Evolutionary conservation across 2,329 filamentous ascomycete species (phyloP).

Genomic region (Aotearoamyces nothofagi): DNA sequence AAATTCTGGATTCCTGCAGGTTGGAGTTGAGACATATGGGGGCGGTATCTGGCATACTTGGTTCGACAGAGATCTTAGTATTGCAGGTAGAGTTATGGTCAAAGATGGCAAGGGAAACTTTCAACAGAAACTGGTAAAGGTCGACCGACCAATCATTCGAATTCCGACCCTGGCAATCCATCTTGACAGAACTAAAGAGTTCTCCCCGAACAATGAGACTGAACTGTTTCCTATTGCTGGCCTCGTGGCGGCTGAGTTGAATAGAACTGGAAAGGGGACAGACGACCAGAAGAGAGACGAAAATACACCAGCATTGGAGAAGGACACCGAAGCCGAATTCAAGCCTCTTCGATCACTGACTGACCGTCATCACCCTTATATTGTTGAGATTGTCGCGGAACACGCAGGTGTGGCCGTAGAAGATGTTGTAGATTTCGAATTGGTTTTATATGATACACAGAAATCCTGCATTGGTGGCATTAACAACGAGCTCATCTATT

Average conservation of each 20-base stretch:
- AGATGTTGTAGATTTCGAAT: conserved; percentile 82
- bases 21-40: conserved; percentile 93
- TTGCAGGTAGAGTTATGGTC: conserved; percentile 80
- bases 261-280: conserved; percentile 46
- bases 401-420: conserved; percentile 56
- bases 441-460: conserved; percentile 94
- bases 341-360: conserved; percentile 62
- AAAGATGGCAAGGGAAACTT: conserved; percentile 59
- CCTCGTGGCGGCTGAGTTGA: conserved; percentile 74
- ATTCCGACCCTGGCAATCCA: conserved; percentile 93
- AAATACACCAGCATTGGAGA: conserved; percentile 22
- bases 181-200: conserved; percentile 71
- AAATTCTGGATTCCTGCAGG: conserved; percentile 76
- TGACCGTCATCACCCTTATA: conserved; percentile 76
- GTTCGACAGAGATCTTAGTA: conserved; percentile 90
- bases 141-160: conserved; percentile 78
- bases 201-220: conserved; percentile 92
- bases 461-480: conserved; percentile 79
- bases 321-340: conserved; percentile 38
- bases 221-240: conserved; percentile 91
- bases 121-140: conserved; percentile 72
- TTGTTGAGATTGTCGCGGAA: conserved; percentile 72
- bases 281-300: conserved; percentile 22
- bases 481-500: conserved; percentile 86
- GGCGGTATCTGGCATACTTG: conserved; percentile 96